Evolutionary conservation across 1,139 yeast species (phyloP), one percentile per base, ranked within the genome.

Genomic region (Taphrina deformans): DNA sequence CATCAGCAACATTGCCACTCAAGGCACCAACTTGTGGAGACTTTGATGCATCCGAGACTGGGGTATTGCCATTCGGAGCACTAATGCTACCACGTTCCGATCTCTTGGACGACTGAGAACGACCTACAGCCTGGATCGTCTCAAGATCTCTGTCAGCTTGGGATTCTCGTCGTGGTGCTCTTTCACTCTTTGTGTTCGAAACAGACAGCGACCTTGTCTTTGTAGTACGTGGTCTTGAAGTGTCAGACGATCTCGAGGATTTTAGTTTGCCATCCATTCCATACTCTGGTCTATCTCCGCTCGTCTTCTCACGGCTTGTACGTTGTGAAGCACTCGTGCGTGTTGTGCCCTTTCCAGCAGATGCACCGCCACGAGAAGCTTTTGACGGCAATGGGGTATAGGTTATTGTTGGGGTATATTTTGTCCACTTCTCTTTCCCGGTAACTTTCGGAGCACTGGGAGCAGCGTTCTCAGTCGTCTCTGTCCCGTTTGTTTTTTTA

Each of bases 401-500:
- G 18, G 62, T 65, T 18, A 65, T 65, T 23, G 59, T 65, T 10
- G 67, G 67, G 12, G 55, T 65, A 52, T 59, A 59, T 35, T 61
- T 44, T 16, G 62, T 66, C 67, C 67, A 65, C 40, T 65, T 60
- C 40, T 65, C 65, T 31, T 52, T 62, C 27, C 66, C 66, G 3
- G 63, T 52, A 21, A 52, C 50, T 29, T 59, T 59, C 10, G 58
- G 58, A 23, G 58, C 58, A 40, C 53, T 56, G 9, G 56, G 45
- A 31, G 41, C 35, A n/a, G 38, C 51, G 12, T 48, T 40, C 12
- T 24, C 48, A n/a, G 27, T 23, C 24, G 35, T 6, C 10, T 26
- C 41, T 16, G 26, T 29, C 16, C 63, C 63, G 26, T 48, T 50
- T 31, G 10, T 26, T 24, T 61, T 46, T 23, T 48, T 48, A 9